Evolutionary conservation across 176 grass and related monocot genomes (phyloP), one percentile per base, ranked within the genome.

Genomic region (Melocanna baccifera): DNA sequence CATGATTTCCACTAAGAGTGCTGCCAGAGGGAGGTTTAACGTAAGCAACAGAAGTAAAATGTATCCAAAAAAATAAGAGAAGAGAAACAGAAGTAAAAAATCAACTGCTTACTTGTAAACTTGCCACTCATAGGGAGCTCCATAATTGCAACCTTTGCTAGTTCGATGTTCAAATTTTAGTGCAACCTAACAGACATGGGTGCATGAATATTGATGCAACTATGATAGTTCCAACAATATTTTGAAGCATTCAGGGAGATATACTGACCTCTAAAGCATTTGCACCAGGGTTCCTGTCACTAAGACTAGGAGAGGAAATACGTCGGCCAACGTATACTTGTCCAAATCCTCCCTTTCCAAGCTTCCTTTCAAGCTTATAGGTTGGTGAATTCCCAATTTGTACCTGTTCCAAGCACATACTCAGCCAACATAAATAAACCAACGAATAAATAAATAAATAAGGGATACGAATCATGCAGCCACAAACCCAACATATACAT

Each of bases 321-420:
- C 87, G 91, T 42, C 83, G 80, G 43, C 95, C 95, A 83, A 95
- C 92, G 50, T 88, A 95, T 76, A 98, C 96, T 88, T 98, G 95
- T 82, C 95, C 95, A 90, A 98, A 98, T 66, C 96, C 96, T 85
- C 96, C 96, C 81, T 98, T 98, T 75, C 96, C 91, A 66, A 98
- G 91, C 77, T 98, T 98, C 76, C 91, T 98, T 37, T 94, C 96
- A 77, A 95, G 86, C 87, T 63, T 95, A 88, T 95, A 98, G 3
- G 85, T 76, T 67, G 92, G 96, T 19, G 96, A 98, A 72, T 91
- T 82, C 46, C 89, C 93, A 71, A 98, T 69, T 82, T 95, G 92
- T 45, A 95, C 89, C 96, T 98, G 86, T 88, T 90, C 50, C 56
- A 88, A 69, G 52, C 2, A 68, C 11, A 67, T n/a, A 48, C 39